These are phyloP conservation scores for Falciphora oryzae DNA, from an alignment of 2,329 filamentous ascomycete genomes.

Conservation along the genomic window DNA sequence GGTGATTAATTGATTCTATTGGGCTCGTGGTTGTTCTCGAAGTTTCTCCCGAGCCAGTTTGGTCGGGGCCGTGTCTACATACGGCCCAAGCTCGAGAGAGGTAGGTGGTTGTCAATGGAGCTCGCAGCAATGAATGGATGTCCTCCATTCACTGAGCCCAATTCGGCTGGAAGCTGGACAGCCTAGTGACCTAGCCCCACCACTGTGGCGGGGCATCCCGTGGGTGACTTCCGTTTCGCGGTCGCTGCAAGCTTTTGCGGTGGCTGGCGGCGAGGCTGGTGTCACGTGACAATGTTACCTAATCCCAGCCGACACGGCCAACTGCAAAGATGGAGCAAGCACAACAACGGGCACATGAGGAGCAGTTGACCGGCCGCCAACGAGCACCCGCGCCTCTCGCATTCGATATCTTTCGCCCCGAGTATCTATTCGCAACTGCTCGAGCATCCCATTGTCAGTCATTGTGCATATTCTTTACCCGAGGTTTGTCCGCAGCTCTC, in stretches of 20 bases:
- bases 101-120: no score
- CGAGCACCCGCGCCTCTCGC: neutral
- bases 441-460: conserved; percentile 7
- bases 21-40: no score
- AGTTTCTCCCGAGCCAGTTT: neutral
- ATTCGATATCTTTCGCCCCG: conserved; percentile 5
- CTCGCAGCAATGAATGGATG: no score
- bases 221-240: neutral
- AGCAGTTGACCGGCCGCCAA: neutral
- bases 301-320: conserved; percentile 1
- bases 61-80: neutral
- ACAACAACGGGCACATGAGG: conserved; percentile 1
- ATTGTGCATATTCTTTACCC: conserved; percentile 1
- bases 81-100: no score
- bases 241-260: neutral
- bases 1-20: neutral
- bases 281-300: neutral
- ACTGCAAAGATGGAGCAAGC: conserved; percentile 5
- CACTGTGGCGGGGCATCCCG: neutral
- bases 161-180: no score
- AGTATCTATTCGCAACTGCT: conserved; percentile 4
- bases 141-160: no score
- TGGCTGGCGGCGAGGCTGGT: neutral
- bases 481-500: neutral
- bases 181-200: neutral